Evolutionary conservation across 495 filamentous ascomycete genomes (phyloP).

Genomic region (Alectoria sarmentosa): DNA sequence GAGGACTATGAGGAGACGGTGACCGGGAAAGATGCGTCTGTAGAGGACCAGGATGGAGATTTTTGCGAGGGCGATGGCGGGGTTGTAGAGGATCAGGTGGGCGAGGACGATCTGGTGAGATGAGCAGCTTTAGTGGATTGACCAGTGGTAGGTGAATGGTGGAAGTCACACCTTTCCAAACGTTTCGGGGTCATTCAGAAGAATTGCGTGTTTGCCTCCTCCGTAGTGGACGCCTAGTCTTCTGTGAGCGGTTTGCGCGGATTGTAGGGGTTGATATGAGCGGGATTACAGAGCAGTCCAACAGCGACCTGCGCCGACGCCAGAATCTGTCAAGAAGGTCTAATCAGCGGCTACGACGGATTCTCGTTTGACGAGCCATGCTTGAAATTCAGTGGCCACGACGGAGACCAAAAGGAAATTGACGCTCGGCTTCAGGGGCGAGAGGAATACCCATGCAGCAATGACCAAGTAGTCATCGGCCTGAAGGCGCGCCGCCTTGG

Average conservation of each 20-base stretch:
- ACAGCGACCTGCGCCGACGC: neutral
- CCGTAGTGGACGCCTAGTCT: conserved; percentile 5
- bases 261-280: neutral
- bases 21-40: conserved; percentile 36
- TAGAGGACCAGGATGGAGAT: conserved; percentile 47
- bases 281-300: conserved; percentile 3
- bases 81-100: conserved; percentile 57
- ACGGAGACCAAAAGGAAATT: neutral
- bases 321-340: neutral
- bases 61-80: conserved; percentile 54
- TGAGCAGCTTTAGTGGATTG: neutral
- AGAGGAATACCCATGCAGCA: conserved; percentile 1
- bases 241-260: neutral
- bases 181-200: neutral
- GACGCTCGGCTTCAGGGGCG: too few species aligned
- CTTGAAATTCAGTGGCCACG: neutral
- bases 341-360: neutral
- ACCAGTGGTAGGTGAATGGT: neutral
- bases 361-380: too few species aligned
- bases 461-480: conserved; percentile 4
- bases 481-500: neutral
- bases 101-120: conserved; percentile 28
- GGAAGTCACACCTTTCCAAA: conserved; percentile 8
- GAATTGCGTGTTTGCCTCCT: conserved; percentile 8
- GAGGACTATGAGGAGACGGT: conserved; percentile 32